Evolutionary conservation across 805 yeast genomes (phyloP), one percentile per base, ranked within the genome.

Genomic region (Gaillardinia entomophila): DNA sequence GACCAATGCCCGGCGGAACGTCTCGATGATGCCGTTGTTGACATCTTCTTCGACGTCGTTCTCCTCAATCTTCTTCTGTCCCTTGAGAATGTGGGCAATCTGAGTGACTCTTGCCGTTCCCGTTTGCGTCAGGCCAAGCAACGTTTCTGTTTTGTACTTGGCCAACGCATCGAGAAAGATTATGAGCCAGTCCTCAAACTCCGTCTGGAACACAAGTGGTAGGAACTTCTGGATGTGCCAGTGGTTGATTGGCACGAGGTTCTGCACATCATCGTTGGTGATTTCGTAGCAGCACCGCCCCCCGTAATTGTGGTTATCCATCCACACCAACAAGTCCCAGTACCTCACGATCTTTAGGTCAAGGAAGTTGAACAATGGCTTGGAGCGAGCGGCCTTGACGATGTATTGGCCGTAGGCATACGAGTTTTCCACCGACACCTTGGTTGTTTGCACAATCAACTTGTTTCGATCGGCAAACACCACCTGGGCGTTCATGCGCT

Each of bases 281-380:
- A 75, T 71, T 33, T 64, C 63, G 13, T 48, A 46, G 46, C 79
- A 73, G 37, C 64, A 65, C 31, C 78, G 55, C 5, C 98, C 99
- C 27, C 94, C 83, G 55, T 70, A 88, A 50, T 92, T 92, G 47
- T 75, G 76, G 45, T 82, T 79, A 53, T 92, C 96, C 95, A 90
- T 84, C 97, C 97, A 94, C 2, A 92, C 62, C 41, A 92, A 62
- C n/a, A 82, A 49, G 53, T 92, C 97, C 98, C 98, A 92, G 51
- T 85, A 88, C 47, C 77, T 78, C 10, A 66, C 71, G 26, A 90
- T 80, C 14, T 64, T 60, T 42, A 92, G 58, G 44, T 89, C 97
- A 43, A 92, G 61, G 53, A 78, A 88, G 43, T 81, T 77, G 62
- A 92, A 92, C 42, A 88, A 57, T 0, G 95, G 90, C 45, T 79